Conservation (phyloP, 2,329 filamentous ascomycete species). For the Penicillium sclerotigenum region DNA sequence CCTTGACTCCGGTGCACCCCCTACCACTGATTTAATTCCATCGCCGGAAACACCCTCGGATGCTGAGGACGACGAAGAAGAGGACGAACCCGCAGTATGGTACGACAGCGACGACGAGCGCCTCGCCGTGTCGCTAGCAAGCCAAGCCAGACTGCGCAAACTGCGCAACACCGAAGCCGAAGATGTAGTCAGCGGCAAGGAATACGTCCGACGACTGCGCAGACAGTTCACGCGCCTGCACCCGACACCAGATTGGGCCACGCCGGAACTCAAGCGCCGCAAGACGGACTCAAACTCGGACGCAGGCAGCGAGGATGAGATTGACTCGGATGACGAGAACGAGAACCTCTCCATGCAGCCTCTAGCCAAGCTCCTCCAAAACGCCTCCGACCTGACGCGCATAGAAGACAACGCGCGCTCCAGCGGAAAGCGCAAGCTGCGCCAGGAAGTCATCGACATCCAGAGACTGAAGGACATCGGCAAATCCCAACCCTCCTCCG, state of each 20-base stretch:
- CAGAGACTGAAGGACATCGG: constrained; percentile 84
- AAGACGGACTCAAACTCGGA: constrained; percentile 32
- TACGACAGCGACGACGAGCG: constrained; percentile 95
- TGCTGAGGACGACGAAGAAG: constrained; percentile 33
- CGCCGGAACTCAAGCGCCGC: constrained; percentile 48
- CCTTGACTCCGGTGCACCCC: constrained; percentile 63
- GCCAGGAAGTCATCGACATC: constrained; percentile 85
- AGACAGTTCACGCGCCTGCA: constrained; percentile 68
- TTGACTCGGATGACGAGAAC: constrained; percentile 58
- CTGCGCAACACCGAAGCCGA: constrained; percentile 76
- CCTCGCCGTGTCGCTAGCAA: constrained; percentile 75
- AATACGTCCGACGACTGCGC: constrained; percentile 77
- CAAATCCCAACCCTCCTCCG: constrained; percentile 70
- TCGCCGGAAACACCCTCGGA: constrained; percentile 40
- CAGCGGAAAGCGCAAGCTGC: constrained; percentile 66
- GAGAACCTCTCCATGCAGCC: constrained; percentile 67
- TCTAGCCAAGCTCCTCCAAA: constrained; percentile 74
- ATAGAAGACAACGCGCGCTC: constrained; percentile 46
- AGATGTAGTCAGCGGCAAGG: constrained; percentile 79
- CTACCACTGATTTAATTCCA: constrained; percentile 30
- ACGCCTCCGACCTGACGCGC: constrained; percentile 64
- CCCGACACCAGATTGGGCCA: constrained; percentile 61
- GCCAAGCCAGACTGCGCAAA: constrained; percentile 73
- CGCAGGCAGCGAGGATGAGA: constrained; percentile 43
- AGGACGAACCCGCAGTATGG: constrained; percentile 58